Base-by-base conservation (phyloP, 306 rosid genomes). In the Betula pendula region DNA sequence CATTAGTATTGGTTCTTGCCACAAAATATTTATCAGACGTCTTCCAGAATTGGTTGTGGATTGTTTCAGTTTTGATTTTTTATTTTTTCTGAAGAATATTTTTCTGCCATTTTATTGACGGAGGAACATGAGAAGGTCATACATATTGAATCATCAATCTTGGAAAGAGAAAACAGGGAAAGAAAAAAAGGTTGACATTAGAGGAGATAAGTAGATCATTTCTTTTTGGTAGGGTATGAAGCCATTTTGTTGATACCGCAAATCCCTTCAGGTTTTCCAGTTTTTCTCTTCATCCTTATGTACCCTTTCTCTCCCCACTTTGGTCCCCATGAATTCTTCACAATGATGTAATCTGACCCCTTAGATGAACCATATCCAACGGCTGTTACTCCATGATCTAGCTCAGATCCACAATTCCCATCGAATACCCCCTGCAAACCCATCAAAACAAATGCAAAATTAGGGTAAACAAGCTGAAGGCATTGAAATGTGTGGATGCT, bases 231-330 rank as follows among this genome's bases (percentile, higher is more conserved):
- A 44, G 97, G 99, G 88, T 84, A 96, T 63, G 99, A 96, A 74
- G 96, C 94, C 97, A 92, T 82, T 81, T 91, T 90, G 88, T 92
- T 74, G 74, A 96, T 81, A 53, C 98, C 98, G 31, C 99, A 92
- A 3, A 91, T 77, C 1, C 98, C 99, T 76, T 96, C 91, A 0
- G 96, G 75, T 44, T 96, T 92, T 63, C 93, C 97, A 0, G 73
- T 91, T 80, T 84, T 91, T 42, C 96, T 87, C 88, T 68, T 91
- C 94, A 96, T 89, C 76, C 96, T 86, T 43, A 92, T 88, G 79
- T 84, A 96, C 1, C 98, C 99, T 73, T 91, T 91, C 81, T 96
- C 99, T 68, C 99, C 99, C 98, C 99, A 96, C 71, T 87, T 88
- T 19, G 89, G 52, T 29, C 99, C 99, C 94, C 98, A 92, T 40